These are phyloP conservation scores for Taxawa tesnikishii DNA, from an alignment of 2,329 filamentous ascomycete genomes.

Conservation along the genomic window DNA sequence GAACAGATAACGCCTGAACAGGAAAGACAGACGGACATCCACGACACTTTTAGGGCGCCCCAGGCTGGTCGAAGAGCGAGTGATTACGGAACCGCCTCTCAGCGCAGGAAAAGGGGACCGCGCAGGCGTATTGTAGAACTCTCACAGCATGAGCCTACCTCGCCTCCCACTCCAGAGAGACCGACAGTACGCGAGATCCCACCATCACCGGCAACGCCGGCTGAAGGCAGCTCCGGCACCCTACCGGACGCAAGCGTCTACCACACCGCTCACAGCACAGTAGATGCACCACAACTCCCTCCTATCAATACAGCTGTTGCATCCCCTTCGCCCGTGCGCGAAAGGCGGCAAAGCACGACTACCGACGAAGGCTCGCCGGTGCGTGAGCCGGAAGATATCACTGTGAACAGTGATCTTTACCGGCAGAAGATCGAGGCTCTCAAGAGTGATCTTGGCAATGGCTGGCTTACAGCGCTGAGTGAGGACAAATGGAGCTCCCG, in stretches of 20 bases:
- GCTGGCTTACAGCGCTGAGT: constrained; percentile 75
- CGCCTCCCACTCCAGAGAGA: constrained; percentile 1
- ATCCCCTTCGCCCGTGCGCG: constrained; percentile 3
- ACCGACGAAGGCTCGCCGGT: constrained; percentile 18
- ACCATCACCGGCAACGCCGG: constrained; percentile 2
- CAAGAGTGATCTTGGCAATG: constrained; percentile 72
- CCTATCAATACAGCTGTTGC: constrained; percentile 7
- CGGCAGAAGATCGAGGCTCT: constrained; percentile 78
- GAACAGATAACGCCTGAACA: background rate
- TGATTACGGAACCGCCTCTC: constrained; percentile 4
- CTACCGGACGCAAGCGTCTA: background rate
- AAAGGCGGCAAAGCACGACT: constrained; percentile 4
- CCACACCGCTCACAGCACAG: constrained; percentile 2
- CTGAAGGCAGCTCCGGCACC: constrained; percentile 3
- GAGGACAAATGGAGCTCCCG: constrained; percentile 43
- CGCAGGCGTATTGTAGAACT: constrained; percentile 47
- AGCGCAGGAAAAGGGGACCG: constrained; percentile 36
- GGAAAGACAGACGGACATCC: background rate
- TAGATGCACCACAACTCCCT: constrained; percentile 6
- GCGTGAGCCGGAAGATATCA: constrained; percentile 12
- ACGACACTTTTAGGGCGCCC: background rate
- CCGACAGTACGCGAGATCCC: constrained; percentile 1
- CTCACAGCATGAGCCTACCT: constrained; percentile 28
- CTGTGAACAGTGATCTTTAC: constrained; percentile 37
- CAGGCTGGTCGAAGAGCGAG: background rate